phyloP scores from a whole-genome alignment of 495 filamentous ascomycete species.

The Astrothelium macrocarpum region DNA sequence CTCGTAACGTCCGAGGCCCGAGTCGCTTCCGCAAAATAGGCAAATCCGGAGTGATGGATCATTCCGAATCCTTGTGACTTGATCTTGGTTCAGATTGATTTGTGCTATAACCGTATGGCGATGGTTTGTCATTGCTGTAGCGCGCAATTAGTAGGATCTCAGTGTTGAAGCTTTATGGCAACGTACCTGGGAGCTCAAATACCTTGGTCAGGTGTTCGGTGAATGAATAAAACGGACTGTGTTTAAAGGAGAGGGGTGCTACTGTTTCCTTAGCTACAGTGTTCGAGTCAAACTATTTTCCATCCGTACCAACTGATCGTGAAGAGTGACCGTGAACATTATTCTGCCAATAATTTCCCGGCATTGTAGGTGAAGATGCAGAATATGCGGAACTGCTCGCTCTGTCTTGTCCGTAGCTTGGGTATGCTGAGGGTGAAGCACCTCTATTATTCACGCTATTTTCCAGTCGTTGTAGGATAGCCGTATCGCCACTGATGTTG shows the following conservation, averaged over 20 bases:
- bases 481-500: conserved; percentile 26
- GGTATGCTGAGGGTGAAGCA: not conserved
- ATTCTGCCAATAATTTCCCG: not conserved
- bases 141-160: conserved; percentile 15
- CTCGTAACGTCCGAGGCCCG: conserved; percentile 45
- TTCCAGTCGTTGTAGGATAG: conserved; percentile 11
- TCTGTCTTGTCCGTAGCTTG: not conserved
- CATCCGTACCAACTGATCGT: not conserved
- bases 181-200: conserved; percentile 26
- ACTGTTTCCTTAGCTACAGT: not conserved
- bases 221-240: conserved; percentile 32
- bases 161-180: conserved; percentile 1
- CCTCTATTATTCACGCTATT: conserved; percentile 14
- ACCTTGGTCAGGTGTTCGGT: conserved; percentile 20
- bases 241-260: conserved; percentile 23
- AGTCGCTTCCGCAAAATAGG: conserved; percentile 64
- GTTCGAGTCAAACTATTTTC: not conserved
- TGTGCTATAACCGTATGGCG: conserved; percentile 44
- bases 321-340: not conserved
- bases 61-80: conserved; percentile 39
- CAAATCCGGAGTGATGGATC: conserved; percentile 56
- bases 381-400: not conserved
- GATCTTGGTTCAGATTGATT: conserved; percentile 43
- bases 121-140: conserved; percentile 34
- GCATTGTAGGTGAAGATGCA: not conserved